A percentile compares a stretch with the other conserved stretches of the same genome.
These are phyloP conservation scores for Aspergillus sp. DNA, from an alignment of 2,329 filamentous ascomycete species.

Conservation along the genomic window DNA sequence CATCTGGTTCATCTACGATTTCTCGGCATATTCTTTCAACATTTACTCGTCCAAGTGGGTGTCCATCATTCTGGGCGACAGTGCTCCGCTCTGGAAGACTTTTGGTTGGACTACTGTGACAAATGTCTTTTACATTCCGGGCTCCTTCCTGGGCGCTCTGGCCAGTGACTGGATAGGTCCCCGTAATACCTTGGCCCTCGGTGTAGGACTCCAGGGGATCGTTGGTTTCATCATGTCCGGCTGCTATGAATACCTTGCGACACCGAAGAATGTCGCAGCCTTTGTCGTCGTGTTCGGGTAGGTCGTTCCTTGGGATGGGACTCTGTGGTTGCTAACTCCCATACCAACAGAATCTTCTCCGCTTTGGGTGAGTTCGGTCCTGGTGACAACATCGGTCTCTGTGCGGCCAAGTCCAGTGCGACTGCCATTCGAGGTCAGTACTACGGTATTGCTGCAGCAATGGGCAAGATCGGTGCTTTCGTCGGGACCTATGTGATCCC, in stretches of 20 bases:
- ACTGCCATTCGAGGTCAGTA: constrained; percentile 82
- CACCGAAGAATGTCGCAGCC: constrained; percentile 64
- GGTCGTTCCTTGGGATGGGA: constrained; percentile 6
- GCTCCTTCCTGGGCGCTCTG: constrained; percentile 74
- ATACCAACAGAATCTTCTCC: constrained; percentile 60
- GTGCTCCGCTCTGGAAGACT: constrained; percentile 66
- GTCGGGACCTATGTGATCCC: constrained; percentile 82
- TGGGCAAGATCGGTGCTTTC: constrained; percentile 63
- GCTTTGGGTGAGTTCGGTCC: constrained; percentile 78
- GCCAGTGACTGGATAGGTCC: constrained; percentile 78
- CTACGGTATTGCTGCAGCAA: constrained; percentile 53
- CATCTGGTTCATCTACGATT: constrained; percentile 89
- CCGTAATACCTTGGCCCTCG: constrained; percentile 68
- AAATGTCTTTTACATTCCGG: constrained; percentile 86
- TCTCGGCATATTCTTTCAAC: constrained; percentile 79
- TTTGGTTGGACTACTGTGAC: constrained; percentile 89
- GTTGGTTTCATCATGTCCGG: constrained; percentile 89
- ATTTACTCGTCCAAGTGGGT: constrained; percentile 72
- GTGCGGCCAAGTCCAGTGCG: constrained; percentile 83
- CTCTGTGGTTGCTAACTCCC: not conserved
- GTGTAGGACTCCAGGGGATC: constrained; percentile 69
- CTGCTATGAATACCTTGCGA: constrained; percentile 68
- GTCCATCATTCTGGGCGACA: constrained; percentile 59
- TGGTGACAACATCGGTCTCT: constrained; percentile 85
- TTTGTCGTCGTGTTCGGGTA: constrained; percentile 76